phyloP scores from a whole-genome alignment of 2,329 filamentous ascomycete species.

The Stachybotrys chlorohalonatus region DNA sequence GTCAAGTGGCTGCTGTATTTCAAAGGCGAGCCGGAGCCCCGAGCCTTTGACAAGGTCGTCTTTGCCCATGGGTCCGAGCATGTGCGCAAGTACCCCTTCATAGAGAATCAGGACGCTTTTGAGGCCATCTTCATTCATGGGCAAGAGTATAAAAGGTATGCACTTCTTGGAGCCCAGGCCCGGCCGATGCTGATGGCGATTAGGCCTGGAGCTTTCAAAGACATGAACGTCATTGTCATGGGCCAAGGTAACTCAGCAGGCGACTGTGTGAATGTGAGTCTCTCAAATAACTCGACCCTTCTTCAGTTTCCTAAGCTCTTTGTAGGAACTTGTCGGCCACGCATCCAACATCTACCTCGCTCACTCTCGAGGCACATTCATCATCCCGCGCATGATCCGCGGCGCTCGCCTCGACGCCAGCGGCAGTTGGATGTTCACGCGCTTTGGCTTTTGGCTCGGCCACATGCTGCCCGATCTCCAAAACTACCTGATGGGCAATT shows the following conservation, averaged over 20 bases:
- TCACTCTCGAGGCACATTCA: slow-evolving; percentile 11
- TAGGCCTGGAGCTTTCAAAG: slow-evolving; percentile 4
- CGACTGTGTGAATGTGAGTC: slow-evolving; percentile 12
- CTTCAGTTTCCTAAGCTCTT: background rate
- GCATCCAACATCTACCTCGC: slow-evolving; percentile 12
- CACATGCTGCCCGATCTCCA: slow-evolving; percentile 9
- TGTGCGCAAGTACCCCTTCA: slow-evolving; percentile 6
- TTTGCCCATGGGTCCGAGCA: slow-evolving; percentile 11
- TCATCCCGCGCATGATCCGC: slow-evolving; percentile 10
- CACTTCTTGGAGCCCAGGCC: too few species aligned
- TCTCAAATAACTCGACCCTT: background rate
- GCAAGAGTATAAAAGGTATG: slow-evolving; percentile 13
- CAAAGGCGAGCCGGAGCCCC: slow-evolving; percentile 3
- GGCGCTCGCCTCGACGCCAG: slow-evolving; percentile 10
- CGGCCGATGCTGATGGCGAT: background rate
- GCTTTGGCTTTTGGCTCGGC: slow-evolving; percentile 8
- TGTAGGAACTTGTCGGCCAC: slow-evolving; percentile 8
- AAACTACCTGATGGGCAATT: slow-evolving; percentile 7
- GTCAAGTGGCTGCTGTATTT: slow-evolving; percentile 10
- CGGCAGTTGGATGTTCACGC: slow-evolving; percentile 10
- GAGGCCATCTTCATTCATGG: slow-evolving; percentile 11
- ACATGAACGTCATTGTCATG: slow-evolving; percentile 13
- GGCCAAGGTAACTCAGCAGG: slow-evolving; percentile 16
- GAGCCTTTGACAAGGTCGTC: slow-evolving; percentile 14
- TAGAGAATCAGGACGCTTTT: slow-evolving; percentile 10